A percentile compares a stretch with the other conserved stretches of the same genome.
phyloP scores from a whole-genome alignment of 352 stramenopile species.

The Phytophthora gonapodyides region DNA sequence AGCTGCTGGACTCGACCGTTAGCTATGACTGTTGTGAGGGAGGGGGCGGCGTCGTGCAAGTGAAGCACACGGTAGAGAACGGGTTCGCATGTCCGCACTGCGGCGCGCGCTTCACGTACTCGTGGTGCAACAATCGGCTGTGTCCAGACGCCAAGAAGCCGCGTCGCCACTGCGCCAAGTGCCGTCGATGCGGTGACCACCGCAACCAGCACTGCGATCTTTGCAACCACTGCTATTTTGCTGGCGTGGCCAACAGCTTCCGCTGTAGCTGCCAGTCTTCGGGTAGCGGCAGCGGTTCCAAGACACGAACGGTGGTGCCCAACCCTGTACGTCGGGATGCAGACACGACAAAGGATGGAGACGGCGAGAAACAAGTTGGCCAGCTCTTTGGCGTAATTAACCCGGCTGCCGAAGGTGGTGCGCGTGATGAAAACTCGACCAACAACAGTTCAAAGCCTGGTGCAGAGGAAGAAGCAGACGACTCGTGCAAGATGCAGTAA shows the following conservation, averaged over 20 bases:
- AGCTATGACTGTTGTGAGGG: slow-evolving; percentile 67
- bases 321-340: slow-evolving; percentile 36
- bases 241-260: slow-evolving; percentile 84
- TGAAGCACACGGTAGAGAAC: slow-evolving; percentile 67
- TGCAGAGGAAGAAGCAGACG: slow-evolving; percentile 54
- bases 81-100: slow-evolving; percentile 69
- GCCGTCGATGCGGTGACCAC: slow-evolving; percentile 75
- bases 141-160: slow-evolving; percentile 81
- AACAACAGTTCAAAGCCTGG: slow-evolving; percentile 33
- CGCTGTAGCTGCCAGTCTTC: slow-evolving; percentile 70
- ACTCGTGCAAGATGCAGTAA: slow-evolving; percentile 72
- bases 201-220: slow-evolving; percentile 83
- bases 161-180: slow-evolving; percentile 80
- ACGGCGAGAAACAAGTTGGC: slow-evolving; percentile 17
- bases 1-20: slow-evolving; percentile 74
- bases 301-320: slow-evolving; percentile 54
- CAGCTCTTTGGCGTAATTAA: slow-evolving; percentile 22
- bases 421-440: slow-evolving; percentile 37
- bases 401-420: slow-evolving; percentile 14
- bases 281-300: slow-evolving; percentile 39
- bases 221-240: slow-evolving; percentile 88
- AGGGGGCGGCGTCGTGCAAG: slow-evolving; percentile 54
- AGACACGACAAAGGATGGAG: slow-evolving; percentile 12
- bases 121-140: slow-evolving; percentile 79
- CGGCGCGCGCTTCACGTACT: slow-evolving; percentile 70